These are phyloP conservation scores for Candida sp. DNA, from an alignment of 1,139 yeast species.

Conservation along the genomic window DNA sequence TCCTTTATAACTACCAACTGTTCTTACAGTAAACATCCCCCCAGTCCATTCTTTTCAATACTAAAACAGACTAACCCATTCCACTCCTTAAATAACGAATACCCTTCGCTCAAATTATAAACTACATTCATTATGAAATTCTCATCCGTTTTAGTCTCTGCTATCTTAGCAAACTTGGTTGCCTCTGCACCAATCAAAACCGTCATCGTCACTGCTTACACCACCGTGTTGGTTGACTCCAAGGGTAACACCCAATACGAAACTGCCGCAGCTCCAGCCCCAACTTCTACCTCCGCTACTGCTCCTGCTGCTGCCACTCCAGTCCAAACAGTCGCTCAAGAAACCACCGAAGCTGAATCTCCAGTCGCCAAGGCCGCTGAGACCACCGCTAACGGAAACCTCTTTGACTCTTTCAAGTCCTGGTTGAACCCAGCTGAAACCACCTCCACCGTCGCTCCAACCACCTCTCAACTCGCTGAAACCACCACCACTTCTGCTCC, in stretches of 20 bases:
- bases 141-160: conserved; percentile 15
- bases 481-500: conserved; percentile 15
- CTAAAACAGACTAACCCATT: not conserved
- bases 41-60: conserved; percentile 1
- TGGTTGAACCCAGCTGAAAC: conserved; percentile 3
- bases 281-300: conserved; percentile 16
- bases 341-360: conserved; percentile 15
- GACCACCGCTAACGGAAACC: conserved; percentile 15
- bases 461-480: conserved; percentile 13
- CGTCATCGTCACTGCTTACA: conserved; percentile 18
- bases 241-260: conserved; percentile 13
- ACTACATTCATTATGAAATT: conserved; percentile 17
- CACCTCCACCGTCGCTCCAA: conserved; percentile 11
- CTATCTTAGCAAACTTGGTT: conserved; percentile 14
- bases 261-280: conserved; percentile 8
- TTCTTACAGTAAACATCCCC: not conserved
- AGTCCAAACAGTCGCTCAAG: conserved; percentile 13
- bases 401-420: conserved; percentile 14
- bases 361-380: conserved; percentile 16
- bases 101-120: not conserved
- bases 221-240: conserved; percentile 19
- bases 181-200: conserved; percentile 28
- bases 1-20: not conserved
- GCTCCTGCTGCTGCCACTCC: conserved; percentile 16
- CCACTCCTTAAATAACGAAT: not conserved